Evolutionary conservation across 345 rosid species (phyloP), one percentile per base, ranked within the genome.

Genomic region (Camelina hispida): DNA sequence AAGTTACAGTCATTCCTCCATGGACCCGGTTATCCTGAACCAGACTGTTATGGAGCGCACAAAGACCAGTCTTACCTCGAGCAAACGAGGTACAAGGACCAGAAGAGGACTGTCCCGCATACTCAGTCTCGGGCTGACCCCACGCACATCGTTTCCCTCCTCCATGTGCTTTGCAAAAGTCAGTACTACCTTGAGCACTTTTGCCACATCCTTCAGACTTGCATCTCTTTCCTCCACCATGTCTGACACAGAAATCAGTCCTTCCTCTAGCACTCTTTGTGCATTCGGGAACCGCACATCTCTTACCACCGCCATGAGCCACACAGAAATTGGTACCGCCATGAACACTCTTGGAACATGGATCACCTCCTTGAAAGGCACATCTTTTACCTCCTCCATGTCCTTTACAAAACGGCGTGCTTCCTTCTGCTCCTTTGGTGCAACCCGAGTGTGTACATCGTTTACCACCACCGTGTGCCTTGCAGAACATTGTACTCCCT

Each of bases 331-430:
- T 92, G 15, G 99, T 95, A 66, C 99, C 99, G 18, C 99, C 99
- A 54, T 95, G 99, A 59, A 95, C 97, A 80, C 99, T 92, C 91
- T 95, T 95, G 4, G 96, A 68, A 67, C 99, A 95, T 34, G 83
- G 76, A 40, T 89, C 96, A 44, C 83, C 89, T 38, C 89, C 97
- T 71, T 87, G 88, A 72, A 89, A 95, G 66, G 92, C 85, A 59
- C 99, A 95, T 78, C 99, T 80, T 81, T 92, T 95, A 0, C 99
- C 99, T 50, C 99, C 99, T 42, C 99, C 99, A 75, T 95, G 99
- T 52, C 97, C 99, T 79, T 94, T 94, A 79, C 99, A 94, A 75
- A 90, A 94, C 5, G 96, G 86, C 0, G 99, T 90, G 83, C 99
- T 92, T 70, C 99, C 99, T 81, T 94, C 99, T 46, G 99, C 99